A percentile compares a stretch with the other conserved stretches of the same genome.
These are phyloP conservation scores for Limnomonas spitsbergensis DNA, from an alignment of 139 green algal genomes.

Conservation along the genomic window DNA sequence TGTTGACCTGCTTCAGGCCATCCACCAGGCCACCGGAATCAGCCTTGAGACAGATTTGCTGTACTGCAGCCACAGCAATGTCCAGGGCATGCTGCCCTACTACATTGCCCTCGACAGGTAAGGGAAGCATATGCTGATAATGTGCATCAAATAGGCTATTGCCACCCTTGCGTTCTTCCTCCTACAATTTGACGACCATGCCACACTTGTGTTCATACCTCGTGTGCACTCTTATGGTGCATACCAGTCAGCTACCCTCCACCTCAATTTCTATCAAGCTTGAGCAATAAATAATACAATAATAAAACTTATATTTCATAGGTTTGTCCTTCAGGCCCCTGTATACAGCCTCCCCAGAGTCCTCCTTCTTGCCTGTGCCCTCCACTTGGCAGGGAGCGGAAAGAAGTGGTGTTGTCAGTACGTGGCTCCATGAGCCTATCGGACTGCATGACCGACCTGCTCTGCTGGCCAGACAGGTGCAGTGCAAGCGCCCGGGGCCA, in stretches of 20 bases:
- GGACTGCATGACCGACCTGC: constrained; percentile 10
- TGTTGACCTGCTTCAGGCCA: neutral
- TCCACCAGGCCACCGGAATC: constrained; percentile 1
- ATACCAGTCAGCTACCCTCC: no score
- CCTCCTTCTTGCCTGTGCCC: no score
- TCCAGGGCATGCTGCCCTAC: constrained; percentile 10
- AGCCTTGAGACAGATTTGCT: constrained; percentile 7
- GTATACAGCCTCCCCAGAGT: no score
- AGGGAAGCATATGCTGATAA: neutral
- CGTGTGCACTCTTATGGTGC: no score
- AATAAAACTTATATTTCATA: no score
- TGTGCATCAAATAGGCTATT: neutral
- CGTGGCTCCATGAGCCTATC: constrained; percentile 7
- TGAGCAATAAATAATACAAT: no score
- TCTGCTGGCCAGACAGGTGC: constrained; percentile 10
- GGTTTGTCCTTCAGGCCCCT: no score
- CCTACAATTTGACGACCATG: no score
- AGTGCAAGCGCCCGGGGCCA: no score
- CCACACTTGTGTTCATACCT: no score
- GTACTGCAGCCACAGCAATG: constrained; percentile 2
- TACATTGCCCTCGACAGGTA: constrained; percentile 15
- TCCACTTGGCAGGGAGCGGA: neutral
- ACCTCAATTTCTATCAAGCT: no score
- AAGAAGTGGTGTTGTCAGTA: neutral
- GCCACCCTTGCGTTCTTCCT: no score